phyloP scores from a whole-genome alignment of 768 basidiomycete genomes.

The Xerocomus potaroensis region DNA sequence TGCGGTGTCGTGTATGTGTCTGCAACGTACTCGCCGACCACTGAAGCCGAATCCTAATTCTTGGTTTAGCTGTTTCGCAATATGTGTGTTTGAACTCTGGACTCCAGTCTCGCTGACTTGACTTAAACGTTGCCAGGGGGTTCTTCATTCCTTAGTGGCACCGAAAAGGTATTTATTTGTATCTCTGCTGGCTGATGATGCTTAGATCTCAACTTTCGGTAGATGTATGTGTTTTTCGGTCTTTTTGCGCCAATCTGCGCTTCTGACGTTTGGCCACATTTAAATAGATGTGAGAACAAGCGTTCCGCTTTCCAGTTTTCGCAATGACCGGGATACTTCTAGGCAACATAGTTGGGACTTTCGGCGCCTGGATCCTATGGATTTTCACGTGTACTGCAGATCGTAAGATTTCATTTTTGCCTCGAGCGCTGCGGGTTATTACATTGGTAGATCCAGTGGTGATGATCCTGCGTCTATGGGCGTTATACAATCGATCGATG shows the following conservation, averaged over 20 bases:
- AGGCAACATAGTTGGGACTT: background rate
- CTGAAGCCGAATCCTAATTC: too few relatives aligned
- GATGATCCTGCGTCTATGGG: background rate
- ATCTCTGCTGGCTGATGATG: too few relatives aligned
- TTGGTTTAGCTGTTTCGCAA: background rate
- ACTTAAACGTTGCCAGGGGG: conserved; percentile 2
- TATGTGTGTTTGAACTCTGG: background rate
- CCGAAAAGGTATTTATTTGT: conserved; percentile 2
- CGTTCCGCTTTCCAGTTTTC: too few relatives aligned
- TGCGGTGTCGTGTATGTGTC: background rate
- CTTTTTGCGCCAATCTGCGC: too few relatives aligned
- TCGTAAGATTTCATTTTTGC: background rate
- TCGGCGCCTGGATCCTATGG: background rate
- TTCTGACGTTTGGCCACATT: too few relatives aligned
- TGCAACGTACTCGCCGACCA: background rate
- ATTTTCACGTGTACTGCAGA: background rate
- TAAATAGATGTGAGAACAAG: conserved; percentile 10
- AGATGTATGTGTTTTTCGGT: conserved; percentile 7
- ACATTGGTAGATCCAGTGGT: background rate
- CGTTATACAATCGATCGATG: background rate
- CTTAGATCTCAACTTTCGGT: background rate
- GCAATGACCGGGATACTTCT: background rate
- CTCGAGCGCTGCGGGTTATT: background rate
- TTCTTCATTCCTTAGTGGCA: conserved; percentile 9
- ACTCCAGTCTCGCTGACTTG: background rate